These are phyloP conservation scores for Fremontodendron californicum DNA, from an alignment of 345 rosid species.

Conservation along the genomic window DNA sequence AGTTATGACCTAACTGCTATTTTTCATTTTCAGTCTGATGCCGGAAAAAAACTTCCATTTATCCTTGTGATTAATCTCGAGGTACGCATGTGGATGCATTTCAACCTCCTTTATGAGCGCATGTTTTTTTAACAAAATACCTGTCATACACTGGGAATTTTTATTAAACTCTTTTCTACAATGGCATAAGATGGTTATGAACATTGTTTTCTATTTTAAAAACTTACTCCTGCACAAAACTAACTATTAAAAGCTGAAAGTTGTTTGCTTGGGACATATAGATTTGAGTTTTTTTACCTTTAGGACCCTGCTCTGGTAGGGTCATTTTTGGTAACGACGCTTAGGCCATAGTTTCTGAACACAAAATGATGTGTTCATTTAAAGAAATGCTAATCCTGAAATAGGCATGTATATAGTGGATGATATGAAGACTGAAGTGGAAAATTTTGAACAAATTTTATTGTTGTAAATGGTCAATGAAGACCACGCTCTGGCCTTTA, in stretches of 20 bases:
- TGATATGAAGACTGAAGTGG: neutral
- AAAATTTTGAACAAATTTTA: slow-evolving; percentile 8
- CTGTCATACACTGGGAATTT: neutral
- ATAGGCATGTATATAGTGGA: neutral
- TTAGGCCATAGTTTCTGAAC: neutral
- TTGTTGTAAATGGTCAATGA: neutral
- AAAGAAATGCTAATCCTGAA: neutral
- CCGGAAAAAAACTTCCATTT: slow-evolving; percentile 89
- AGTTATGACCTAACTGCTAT: slow-evolving; percentile 12
- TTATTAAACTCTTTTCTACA: neutral
- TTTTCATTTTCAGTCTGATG: slow-evolving; percentile 63
- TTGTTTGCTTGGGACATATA: neutral
- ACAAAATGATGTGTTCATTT: neutral
- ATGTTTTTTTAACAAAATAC: neutral
- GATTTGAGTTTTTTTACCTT: neutral
- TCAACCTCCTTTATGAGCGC: neutral
- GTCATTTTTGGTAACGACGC: neutral
- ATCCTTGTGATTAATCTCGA: slow-evolving; percentile 81
- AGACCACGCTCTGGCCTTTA: neutral
- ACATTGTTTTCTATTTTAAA: neutral
- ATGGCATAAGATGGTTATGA: neutral
- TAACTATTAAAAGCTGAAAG: neutral
- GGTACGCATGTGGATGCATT: slow-evolving; percentile 43
- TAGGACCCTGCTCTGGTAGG: neutral
- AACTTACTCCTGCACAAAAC: neutral